Evolutionary conservation across 1,139 yeast species (phyloP).

Genomic region (Pichia cactophila): DNA sequence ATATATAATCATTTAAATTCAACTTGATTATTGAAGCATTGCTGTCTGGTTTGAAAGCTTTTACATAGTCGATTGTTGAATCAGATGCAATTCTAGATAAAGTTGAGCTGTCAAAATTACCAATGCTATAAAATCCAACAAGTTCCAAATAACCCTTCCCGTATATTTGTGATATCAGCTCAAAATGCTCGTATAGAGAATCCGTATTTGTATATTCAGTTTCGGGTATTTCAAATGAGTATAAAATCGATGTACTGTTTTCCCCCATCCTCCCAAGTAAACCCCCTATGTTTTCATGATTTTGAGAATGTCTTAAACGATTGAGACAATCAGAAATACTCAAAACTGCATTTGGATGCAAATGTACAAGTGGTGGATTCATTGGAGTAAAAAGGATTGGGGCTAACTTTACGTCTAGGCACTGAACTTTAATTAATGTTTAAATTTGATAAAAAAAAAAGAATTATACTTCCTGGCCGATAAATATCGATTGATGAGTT

Average conservation of each 20-base stretch:
- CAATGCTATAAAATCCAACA: slow-evolving; percentile 12
- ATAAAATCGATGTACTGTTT: slow-evolving; percentile 7
- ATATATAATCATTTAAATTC: not conserved
- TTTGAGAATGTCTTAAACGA: not conserved
- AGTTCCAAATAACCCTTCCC: slow-evolving; percentile 12
- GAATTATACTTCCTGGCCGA: too few species aligned
- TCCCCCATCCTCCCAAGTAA: slow-evolving; percentile 4
- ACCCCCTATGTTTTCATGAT: not conserved
- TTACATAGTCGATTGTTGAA: not conserved
- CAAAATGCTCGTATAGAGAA: not conserved
- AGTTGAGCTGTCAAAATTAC: not conserved
- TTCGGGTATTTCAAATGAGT: slow-evolving; percentile 9
- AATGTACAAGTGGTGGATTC: not conserved
- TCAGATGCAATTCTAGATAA: not conserved
- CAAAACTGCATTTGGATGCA: slow-evolving; percentile 13
- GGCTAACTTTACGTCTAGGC: too few species aligned
- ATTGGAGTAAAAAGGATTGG: not conserved
- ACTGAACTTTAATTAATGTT: too few species aligned
- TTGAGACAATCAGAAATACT: slow-evolving; percentile 10
- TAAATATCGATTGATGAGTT: not conserved
- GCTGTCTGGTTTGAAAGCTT: not conserved
- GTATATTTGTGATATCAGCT: slow-evolving; percentile 12
- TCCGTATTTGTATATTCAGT: not conserved
- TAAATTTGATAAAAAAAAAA: too few species aligned
- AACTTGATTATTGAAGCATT: not conserved